phyloP scores from a whole-genome alignment of 768 basidiomycete genomes.

The Paxillus involutus region DNA sequence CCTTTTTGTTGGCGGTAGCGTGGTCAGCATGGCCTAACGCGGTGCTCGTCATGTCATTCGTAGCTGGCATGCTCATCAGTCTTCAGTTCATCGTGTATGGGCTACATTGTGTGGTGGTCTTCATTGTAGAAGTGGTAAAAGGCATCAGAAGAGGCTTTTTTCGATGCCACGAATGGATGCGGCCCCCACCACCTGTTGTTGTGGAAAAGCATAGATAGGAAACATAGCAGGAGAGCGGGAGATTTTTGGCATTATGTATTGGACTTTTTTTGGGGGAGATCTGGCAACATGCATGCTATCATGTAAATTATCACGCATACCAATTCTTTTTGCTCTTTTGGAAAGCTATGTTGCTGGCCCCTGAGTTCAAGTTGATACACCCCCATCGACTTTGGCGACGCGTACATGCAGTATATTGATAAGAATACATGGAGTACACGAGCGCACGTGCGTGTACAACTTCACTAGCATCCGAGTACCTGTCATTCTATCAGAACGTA shows the following conservation, averaged over 20 bases:
- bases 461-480: not conserved
- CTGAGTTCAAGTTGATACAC: too few species aligned
- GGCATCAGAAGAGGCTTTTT: constrained; percentile 11
- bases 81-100: constrained; percentile 70
- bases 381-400: too few species aligned
- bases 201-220: constrained; percentile 8
- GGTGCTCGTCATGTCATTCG: constrained; percentile 56
- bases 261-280: too few species aligned
- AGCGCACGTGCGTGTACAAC: not conserved
- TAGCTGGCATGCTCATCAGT: constrained; percentile 57
- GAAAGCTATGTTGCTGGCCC: too few species aligned
- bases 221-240: not conserved
- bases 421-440: too few species aligned
- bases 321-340: not conserved
- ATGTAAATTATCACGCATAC: constrained; percentile 6
- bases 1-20: constrained; percentile 60
- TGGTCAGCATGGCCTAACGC: constrained; percentile 64
- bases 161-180: constrained; percentile 11
- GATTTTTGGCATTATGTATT: not conserved
- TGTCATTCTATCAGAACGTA: constrained; percentile 12
- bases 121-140: constrained; percentile 7
- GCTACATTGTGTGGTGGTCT: constrained; percentile 24
- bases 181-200: constrained; percentile 6
- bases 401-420: too few species aligned
- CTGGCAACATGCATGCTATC: not conserved